Evolutionary conservation across 192 early-diverging fungal species (phyloP), one percentile per base, ranked within the genome.

Genomic region (Funneliformis mosseae): DNA sequence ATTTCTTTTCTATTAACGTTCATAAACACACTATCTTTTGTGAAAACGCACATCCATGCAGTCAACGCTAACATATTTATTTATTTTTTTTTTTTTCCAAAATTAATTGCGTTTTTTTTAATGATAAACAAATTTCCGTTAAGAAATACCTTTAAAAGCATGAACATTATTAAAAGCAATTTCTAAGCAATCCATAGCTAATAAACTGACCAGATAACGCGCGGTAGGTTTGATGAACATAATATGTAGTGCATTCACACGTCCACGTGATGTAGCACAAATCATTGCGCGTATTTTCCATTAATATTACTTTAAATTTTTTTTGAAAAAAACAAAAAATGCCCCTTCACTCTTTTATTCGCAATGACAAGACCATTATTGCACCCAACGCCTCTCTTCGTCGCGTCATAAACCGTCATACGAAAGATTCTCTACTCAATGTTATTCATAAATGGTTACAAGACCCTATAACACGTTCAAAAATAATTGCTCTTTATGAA

Each of bases 351-450:
- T 67, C 28, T 33, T 12, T 67, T 14, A 67, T 55, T 55, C 50
- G 33, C 28, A 73, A 73, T 11, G 71, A 73, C 6, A 41, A 28
- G 8, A 41, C 45, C 11, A 25, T 73, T 41, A 25, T 73, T 41
- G 41, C 71, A n/a, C 41, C 41, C 4, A 27, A 73, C 4, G 27
- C 73, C 18, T 75, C 85, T 21, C 71, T 88, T 12, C 81, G 87
- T n/a, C 79, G 83, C 23, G 48, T 83, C 21, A 39, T 83, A 48
- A 84, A 83, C 74, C 76, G 75, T 42, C 87, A 88, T 73, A 77
- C 80, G 25, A 88, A 86, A 55, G 83, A 83, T 16, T 69, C 81
- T 2, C 78, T 88, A 21, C 79, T 88, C 21, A 64, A 81, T 60
- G 59, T 78, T 33, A 82, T 82, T 9, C 33, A 83, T 4, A 67